Evolutionary conservation across 2,329 filamentous ascomycete genomes (phyloP), one percentile per base, ranked within the genome.

Genomic region (Nothomitra cinnamomea): DNA sequence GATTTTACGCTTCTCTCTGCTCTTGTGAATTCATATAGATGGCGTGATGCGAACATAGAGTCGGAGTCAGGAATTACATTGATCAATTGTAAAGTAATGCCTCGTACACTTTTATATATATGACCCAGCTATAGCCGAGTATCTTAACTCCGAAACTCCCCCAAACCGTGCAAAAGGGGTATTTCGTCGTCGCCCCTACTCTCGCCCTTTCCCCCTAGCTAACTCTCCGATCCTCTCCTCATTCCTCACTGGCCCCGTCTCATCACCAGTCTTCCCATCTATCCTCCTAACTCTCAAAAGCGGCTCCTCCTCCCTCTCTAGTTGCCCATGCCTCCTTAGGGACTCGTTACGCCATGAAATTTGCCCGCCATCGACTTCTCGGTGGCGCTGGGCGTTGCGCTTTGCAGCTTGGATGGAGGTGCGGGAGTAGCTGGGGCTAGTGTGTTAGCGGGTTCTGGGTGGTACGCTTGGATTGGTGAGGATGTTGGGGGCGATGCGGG

Each of bases 381-480:
- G 69, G 53, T 78, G 75, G 57, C 70, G 68, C 58, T 78, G 72
- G 0, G 80, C 80, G 58, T 84, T 83, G 48, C 75, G 70, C 59
- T 83, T 82, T 2, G 82, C 82, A 22, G 79, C 76, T 56, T 74
- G 71, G 57, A 85, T 85, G 22, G 77, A 80, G 7, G 75, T 81
- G 51, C 81, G 69, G 25, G 79, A 72, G 65, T 85, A 85, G 38
- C 38, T 41, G 15, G n/a, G n/a, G n/a, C n/a, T 41, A 6, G 38
- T 41, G 67, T 65, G 15, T 41, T 41, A 41, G 15, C 4, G 4
- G 15, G 15, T 3, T 4, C 4, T n/a, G 15, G 38, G 17, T 15
- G 38, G 38, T 4, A 3, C 4, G 38, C 13, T 15, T 3, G 17
- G 17, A 41, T n/a, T 15, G 5, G 38, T n/a, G 38, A n/a, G 38